Evolutionary conservation across 2,329 filamentous ascomycete species (phyloP).

Genomic region (Zasmidium cellare): DNA sequence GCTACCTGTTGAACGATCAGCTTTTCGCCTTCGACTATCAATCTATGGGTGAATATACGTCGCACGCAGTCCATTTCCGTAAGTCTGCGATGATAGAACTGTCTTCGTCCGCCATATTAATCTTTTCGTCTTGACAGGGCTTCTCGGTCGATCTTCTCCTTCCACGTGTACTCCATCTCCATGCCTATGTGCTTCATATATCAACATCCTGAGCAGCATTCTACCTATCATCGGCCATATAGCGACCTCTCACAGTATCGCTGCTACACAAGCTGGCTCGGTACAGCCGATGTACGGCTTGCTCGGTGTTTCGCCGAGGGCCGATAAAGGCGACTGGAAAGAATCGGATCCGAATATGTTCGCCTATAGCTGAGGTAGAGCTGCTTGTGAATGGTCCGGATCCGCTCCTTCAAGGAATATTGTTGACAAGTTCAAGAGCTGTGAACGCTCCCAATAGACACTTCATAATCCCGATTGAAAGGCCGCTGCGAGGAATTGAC

Average conservation of each 20-base stretch:
- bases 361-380: neutral
- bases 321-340: neutral
- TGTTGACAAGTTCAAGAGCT: neutral
- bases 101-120: neutral
- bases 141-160: too few relatives aligned
- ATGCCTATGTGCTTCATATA: neutral
- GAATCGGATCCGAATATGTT: neutral
- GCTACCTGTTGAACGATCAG: too few relatives aligned
- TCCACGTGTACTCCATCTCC: too few relatives aligned
- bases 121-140: too few relatives aligned
- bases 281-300: neutral
- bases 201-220: neutral
- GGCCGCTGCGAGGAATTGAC: neutral
- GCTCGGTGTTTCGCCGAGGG: neutral
- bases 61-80: too few relatives aligned
- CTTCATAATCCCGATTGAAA: neutral
- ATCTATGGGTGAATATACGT: too few relatives aligned
- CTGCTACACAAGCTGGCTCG: neutral
- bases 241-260: too few relatives aligned
- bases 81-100: too few relatives aligned
- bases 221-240: too few relatives aligned
- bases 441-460: neutral
- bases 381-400: neutral
- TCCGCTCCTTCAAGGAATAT: neutral
- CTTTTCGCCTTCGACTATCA: too few relatives aligned